Base-by-base conservation (phyloP, 2,329 filamentous ascomycete genomes). In the Acephala macrosclerotiorum region DNA sequence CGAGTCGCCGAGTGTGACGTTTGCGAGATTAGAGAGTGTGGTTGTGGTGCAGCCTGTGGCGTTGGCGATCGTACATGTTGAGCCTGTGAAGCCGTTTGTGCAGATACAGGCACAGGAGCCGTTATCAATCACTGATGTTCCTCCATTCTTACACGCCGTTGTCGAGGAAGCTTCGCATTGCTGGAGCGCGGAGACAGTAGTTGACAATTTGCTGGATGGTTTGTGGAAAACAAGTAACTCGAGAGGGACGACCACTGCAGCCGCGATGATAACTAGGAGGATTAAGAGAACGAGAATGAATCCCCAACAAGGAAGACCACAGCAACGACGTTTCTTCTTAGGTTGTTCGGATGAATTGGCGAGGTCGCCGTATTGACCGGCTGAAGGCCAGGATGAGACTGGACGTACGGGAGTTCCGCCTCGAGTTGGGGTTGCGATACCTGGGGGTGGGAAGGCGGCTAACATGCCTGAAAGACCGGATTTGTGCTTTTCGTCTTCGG, bases 81-180 rank as follows among this genome's bases (percentile, higher is more conserved):
- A 79, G 25, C 90, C 90, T 0, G 91, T 94, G 76, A 95, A 98
- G 1, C 94, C 93, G 73, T 96, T 94, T 25, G 90, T 88, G 78
- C 95, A 99, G 51, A 97, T 88, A 76, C 95, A 99, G 14, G 90
- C 90, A 79, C 95, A 98, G 22, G 85, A 81, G 3, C 87, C 85
- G 64, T 87, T 82, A 18, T 85, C 87, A 22, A 93, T 79, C 18
- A 95, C 86, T 63, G 89, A 94, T 20, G 89, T 89, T 33, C 95
- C 95, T 11, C 93, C 93, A 70, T 98, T 97, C 38, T 75, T 70
- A 60, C 75, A 76, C 60, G 86, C 80, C 75, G 95, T 97, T 0
- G 82, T 84, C 16, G 91, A 79, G 35, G 84, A 84, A 45, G 82
- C 79, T 70, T 87, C 83, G 76, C 93, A 97, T 66, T 61, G 49